Conservation (phyloP, 1,139 yeast genomes). For the Diutina catenulata region DNA sequence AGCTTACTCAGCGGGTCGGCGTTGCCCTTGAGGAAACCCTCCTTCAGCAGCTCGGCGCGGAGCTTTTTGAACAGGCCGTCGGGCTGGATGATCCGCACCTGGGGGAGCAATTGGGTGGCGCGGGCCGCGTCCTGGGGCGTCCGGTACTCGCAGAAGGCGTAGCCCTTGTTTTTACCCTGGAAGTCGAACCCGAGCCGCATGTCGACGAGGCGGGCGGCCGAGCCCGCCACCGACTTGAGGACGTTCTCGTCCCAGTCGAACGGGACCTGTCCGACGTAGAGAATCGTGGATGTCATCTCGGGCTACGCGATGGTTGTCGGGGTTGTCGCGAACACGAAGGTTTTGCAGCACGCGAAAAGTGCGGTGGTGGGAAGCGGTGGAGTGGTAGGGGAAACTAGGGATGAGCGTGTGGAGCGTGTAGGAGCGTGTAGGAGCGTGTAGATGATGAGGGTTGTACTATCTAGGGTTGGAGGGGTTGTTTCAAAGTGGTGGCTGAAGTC, state of each 20-base stretch:
- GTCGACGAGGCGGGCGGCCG: constrained; percentile 51
- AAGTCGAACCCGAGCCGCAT: constrained; percentile 52
- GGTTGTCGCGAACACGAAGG: no score
- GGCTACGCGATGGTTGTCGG: no score
- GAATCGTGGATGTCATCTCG: constrained; percentile 7
- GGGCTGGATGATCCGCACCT: constrained; percentile 25
- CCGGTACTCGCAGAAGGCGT: constrained; percentile 49
- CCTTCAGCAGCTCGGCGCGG: constrained; percentile 50
- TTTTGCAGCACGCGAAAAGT: no score
- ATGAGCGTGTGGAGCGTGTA: no score
- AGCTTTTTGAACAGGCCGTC: constrained; percentile 28
- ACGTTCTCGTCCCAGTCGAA: constrained; percentile 52
- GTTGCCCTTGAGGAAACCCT: constrained; percentile 34
- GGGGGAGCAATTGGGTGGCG: constrained; percentile 32
- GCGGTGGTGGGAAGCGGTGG: no score
- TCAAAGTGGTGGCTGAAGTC: no score
- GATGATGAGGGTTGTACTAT: no score
- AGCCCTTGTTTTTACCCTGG: constrained; percentile 54
- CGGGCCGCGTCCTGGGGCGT: constrained; percentile 38
- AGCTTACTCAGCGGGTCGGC: constrained; percentile 4
- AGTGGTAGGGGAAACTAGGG: no score
- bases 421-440: no score
- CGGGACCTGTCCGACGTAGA: constrained; percentile 50
- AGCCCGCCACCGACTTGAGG: constrained; percentile 48
- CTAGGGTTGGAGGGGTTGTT: no score